Base-by-base conservation (phyloP, 163 green algal species). In the Trebouxia gelatinosa region DNA sequence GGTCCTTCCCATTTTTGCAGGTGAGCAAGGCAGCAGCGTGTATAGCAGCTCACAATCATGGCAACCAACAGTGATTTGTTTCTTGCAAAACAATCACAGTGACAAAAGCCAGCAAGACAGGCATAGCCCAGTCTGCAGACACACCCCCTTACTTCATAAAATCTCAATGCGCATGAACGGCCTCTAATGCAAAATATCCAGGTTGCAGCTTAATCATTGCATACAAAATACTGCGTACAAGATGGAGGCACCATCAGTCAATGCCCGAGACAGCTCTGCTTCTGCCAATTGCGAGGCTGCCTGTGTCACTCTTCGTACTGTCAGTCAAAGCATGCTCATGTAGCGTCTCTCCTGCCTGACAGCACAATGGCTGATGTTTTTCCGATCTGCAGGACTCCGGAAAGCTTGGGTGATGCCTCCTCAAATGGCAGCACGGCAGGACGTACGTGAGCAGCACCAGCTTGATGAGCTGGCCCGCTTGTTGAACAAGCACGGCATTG, bases 391-490 rank as follows among this genome's bases (percentile, higher is more conserved):
- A 88, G 82, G 75, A 34, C 23, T 92, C 35, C 35, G 40, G 23
- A 21, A 40, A 7, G 32, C 61, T 26, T 82, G 93, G 59, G 75
- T 84, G 21, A 81, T 76, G 5, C 64, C 82, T 19, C 82, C 89
- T 19, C 78, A 50, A 38, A 85, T 80, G 38, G 68, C 80, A 4
- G 35, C 70, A 5, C 51, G 77, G 3, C 80, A 82, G 0, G 87
- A 91, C 81, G 80, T 88, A 40, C 79, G 74, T 28, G 88, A 81
- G 1, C 84, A 94, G 72, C 70, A 61, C 23, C 78, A 90, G 7
- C 87, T 96, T 35, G 84, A 79, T 0, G 85, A 95, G 79, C 84
- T 98, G 46, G 31, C 96, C 26, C 31, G 39, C 0, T 82, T 81
- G 6, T 83, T 98, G 65, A 37, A 64, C 21, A 32, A 21, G 35